Evolutionary conservation across 2,329 filamentous ascomycete genomes (phyloP), one percentile per base, ranked within the genome.

Genomic region (Colletotrichum trifolii): DNA sequence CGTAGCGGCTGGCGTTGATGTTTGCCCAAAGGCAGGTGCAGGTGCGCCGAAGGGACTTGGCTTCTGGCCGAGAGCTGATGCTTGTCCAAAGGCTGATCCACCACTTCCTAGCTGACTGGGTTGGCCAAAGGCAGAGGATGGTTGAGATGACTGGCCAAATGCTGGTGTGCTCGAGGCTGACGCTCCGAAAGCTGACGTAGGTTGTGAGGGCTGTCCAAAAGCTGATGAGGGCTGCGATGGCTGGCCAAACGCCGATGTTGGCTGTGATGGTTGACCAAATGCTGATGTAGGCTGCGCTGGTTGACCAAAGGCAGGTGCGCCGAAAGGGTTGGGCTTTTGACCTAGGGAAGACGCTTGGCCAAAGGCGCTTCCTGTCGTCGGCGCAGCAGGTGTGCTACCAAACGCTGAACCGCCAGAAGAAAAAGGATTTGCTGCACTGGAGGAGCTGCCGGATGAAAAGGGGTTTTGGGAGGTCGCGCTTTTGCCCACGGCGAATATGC

Each of bases 401-500:
- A 61, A 66, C 5, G 58, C 34, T 35, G 63, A 67, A 8, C 7
- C 40, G 13, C 56, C 63, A 7, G 50, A 42, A 33, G 64, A 64
- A 40, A 68, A 68, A 1, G 67, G 60, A n/a, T 68, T 68, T 12
- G 67, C 46, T 3, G 53, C 55, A 12, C 45, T 45, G 50, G 46
- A 63, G 35, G 74, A 75, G 3, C 77, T 74, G 42, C 77, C 73
- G 25, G 68, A 61, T 36, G 54, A 54, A 66, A 71, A 52, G 77
- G 75, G 65, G 50, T 62, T 67, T 38, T 59, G 46, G 39, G 78
- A 74, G 40, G 61, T 35, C 1, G 61, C 65, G 68, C 73, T 69
- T 68, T 73, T 78, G 40, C 79, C 80, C 9, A 78, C 77, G 0
- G 75, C 72, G 66, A 86, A 87, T 52, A 78, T 74, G 49, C 82